Evolutionary conservation across 495 filamentous ascomycete species (phyloP), one percentile per base, ranked within the genome.

Genomic region (Lepraria neglecta): DNA sequence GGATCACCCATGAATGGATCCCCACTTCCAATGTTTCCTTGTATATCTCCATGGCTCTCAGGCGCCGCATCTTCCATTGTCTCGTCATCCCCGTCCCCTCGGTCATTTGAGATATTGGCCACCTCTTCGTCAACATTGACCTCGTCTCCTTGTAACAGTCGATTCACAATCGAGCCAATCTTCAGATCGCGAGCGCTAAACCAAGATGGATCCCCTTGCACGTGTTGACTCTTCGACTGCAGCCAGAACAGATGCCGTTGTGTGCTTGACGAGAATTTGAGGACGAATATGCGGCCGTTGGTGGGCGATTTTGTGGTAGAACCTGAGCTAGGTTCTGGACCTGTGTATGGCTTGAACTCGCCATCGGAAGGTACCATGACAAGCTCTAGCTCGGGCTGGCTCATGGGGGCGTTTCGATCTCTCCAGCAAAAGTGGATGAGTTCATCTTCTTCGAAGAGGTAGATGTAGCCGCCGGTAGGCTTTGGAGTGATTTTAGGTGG

Each of bases 381-480:
- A 48, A 96, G 79, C 70, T 97, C 90, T 42, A 92, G 73, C 52
- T 92, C 87, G 42, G 89, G 86, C 56, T 89, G 77, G 55, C 83
- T 78, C 65, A 84, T 73, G 31, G 83, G 79, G 56, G 80, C 77
- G 69, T 75, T 81, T 46, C 85, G 80, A 11, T 82, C 77, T 56
- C 92, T 88, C 95, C 95, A 99, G 82, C 92, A 97, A 75, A 99
- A 95, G 77, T 97, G 92, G 67, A 92, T 79, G 47, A 97, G 81
- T 3, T 96, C 95, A 82, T 96, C 94, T 80, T 96, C 92, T 50
- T 80, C 79, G 75, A 91, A 97, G 59, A 99, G 86, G 72, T 95
- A 99, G 70, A 97, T 84, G 73, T 94, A 94, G 61, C 95, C 95
- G 4, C 87, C 85, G 0, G 81, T 86, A 6, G 82, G 75, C 62